Conservation (phyloP, 2,329 filamentous ascomycete species). For the Trichothecium roseum region DNA sequence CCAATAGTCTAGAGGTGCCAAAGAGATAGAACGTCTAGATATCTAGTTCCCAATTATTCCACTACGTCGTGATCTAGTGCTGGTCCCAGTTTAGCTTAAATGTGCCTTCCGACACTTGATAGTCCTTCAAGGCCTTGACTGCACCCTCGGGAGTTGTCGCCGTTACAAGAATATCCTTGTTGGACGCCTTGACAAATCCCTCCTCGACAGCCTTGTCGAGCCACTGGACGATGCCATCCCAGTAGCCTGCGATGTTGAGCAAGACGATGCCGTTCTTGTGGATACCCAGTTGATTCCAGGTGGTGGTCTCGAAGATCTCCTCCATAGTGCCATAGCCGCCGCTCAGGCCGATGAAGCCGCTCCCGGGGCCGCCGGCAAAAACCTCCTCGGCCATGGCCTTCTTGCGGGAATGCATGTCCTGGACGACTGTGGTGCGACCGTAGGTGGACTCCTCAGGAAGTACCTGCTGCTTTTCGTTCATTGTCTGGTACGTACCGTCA, state of each 20-base stretch:
- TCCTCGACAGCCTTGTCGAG: slow-evolving; percentile 62
- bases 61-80: slow-evolving; percentile 32
- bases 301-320: slow-evolving; percentile 83
- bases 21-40: too few species aligned
- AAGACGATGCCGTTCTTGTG: slow-evolving; percentile 71
- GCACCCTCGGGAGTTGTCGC: slow-evolving; percentile 64
- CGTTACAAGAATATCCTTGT: slow-evolving; percentile 69
- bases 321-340: slow-evolving; percentile 94
- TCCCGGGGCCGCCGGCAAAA: slow-evolving; percentile 67
- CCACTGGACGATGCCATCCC: slow-evolving; percentile 79
- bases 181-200: slow-evolving; percentile 65
- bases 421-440: slow-evolving; percentile 77
- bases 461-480: slow-evolving; percentile 37
- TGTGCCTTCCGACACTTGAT: slow-evolving; percentile 63
- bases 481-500: slow-evolving; percentile 41
- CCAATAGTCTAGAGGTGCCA: too few species aligned
- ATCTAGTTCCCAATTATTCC: too few species aligned
- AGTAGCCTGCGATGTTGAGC: slow-evolving; percentile 84
- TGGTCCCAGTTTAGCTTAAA: slow-evolving; percentile 76
- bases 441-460: slow-evolving; percentile 58
- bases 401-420: slow-evolving; percentile 95
- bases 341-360: slow-evolving; percentile 78
- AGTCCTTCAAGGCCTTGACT: slow-evolving; percentile 58
- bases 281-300: slow-evolving; percentile 96
- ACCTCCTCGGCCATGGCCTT: slow-evolving; percentile 87